Conservation (phyloP, 495 filamentous ascomycete genomes). For the Neurospora hispaniola region DNA sequence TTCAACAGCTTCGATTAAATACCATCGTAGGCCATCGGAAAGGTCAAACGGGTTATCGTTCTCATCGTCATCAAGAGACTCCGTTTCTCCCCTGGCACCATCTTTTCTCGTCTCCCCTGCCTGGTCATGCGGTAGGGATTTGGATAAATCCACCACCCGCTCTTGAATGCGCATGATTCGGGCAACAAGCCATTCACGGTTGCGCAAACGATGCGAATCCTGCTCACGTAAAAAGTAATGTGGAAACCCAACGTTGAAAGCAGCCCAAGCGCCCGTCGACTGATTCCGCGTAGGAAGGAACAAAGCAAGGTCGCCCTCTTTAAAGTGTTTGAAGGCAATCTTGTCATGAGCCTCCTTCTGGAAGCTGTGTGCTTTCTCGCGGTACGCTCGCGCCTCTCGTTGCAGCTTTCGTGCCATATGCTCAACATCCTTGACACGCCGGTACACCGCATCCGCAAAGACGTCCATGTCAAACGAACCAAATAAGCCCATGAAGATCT, state of each 20-base stretch:
- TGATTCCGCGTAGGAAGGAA: conserved; percentile 94
- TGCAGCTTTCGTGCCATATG: conserved; percentile 81
- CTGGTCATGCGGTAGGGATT: conserved; percentile 35
- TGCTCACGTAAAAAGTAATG: conserved; percentile 96
- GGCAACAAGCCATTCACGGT: conserved; percentile 86
- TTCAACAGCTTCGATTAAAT: conserved; percentile 83
- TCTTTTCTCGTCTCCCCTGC: conserved; percentile 3
- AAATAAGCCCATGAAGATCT: conserved; percentile 56
- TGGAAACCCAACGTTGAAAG: conserved; percentile 93
- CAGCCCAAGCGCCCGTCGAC: conserved; percentile 88
- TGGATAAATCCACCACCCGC: conserved; percentile 85
- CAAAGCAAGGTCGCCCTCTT: conserved; percentile 88
- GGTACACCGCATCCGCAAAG: conserved; percentile 71
- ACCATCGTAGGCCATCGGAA: conserved; percentile 92
- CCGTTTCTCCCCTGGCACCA: conserved; percentile 21
- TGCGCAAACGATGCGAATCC: conserved; percentile 71
- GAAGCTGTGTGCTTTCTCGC: conserved; percentile 74
- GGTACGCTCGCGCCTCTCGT: conserved; percentile 74
- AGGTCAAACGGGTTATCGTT: conserved; percentile 98
- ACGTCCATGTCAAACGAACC: conserved; percentile 69
- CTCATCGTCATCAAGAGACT: conserved; percentile 45
- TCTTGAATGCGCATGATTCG: conserved; percentile 89
- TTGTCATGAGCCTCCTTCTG: conserved; percentile 90
- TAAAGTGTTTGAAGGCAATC: conserved; percentile 94
- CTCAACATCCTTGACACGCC: conserved; percentile 83